Evolutionary conservation across 106 monocot species (phyloP), one percentile per base, ranked within the genome.

Genomic region (Amphibolis antarctica): DNA sequence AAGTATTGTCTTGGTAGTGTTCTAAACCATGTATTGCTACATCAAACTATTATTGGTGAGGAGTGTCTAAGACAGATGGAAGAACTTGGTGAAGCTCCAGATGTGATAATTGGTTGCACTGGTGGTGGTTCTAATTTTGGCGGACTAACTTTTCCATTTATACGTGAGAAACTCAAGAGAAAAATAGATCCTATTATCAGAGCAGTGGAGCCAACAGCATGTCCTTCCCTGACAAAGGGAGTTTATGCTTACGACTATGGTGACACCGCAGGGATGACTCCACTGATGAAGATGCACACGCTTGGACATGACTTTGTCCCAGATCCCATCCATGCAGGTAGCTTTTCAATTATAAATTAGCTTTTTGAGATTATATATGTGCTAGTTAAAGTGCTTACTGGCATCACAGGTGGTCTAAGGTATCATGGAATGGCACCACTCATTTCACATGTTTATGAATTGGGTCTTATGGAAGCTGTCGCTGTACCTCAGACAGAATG

Each of bases 361-460:
- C 23, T 53, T 53, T 53, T 18, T 10, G 19, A 26, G 28, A 26
- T 18, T 12, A 59, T 15, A 42, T 0, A 7, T 15, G 0, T 25
- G 45, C 27, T 24, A 9, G 28, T 47, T 27, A 46, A 49, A 47
- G 45, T 50, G 1, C 3, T 1, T 24, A 27, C 18, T 24, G 71
- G 62, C 7, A 36, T 36, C 36, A 36, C 57, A 91, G 90, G 91
- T 64, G 91, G 91, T 22, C 74, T 91, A 42, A 74, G 91, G 13
- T 91, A 91, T 53, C 91, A 91, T 76, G 91, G 91, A 64, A 91
- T 91, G 91, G 80, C 91, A 1, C 91, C 91, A 20, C 63, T 91
- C 20, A 79, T 91, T 61, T 91, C 91, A 0, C 91, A 91, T 63
- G 76, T 83, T 25, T 83, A 91, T 61, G 91, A 91, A 29, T 48